A percentile compares a stretch with the other conserved stretches of the same genome.
phyloP scores from a whole-genome alignment of 1,284 basidiomycete genomes.

The Cutaneotrichosporon sp. region DNA sequence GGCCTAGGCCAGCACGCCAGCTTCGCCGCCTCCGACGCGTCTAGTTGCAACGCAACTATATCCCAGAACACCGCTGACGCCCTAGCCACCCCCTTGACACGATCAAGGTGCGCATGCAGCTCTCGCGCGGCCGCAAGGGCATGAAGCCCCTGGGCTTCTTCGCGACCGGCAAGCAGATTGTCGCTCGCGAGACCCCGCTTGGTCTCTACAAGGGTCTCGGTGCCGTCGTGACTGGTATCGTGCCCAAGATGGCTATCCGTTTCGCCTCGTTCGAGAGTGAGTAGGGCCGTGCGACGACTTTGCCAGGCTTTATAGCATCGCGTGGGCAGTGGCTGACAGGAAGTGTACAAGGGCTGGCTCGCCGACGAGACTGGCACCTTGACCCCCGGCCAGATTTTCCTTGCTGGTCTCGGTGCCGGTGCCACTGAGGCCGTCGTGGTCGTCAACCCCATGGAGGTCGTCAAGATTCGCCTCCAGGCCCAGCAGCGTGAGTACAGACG shows the following conservation, averaged over 20 bases:
- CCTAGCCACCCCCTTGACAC: slow-evolving; percentile 70
- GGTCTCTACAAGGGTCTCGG: slow-evolving; percentile 98
- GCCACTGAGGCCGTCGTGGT: slow-evolving; percentile 90
- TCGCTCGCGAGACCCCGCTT: slow-evolving; percentile 84
- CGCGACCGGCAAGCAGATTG: slow-evolving; percentile 85
- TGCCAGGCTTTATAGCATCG: too few relatives aligned
- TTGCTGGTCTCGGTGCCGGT: slow-evolving; percentile 92
- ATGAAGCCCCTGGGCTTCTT: slow-evolving; percentile 82
- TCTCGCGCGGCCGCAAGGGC: slow-evolving; percentile 68
- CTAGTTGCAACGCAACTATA: too few relatives aligned
- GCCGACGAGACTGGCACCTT: slow-evolving; percentile 48
- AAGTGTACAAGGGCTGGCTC: slow-evolving; percentile 75
- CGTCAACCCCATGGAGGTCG: slow-evolving; percentile 98
- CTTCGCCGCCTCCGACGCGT: neutral
- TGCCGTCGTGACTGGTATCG: slow-evolving; percentile 94
- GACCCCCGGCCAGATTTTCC: slow-evolving; percentile 36
- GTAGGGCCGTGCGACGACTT: slow-evolving; percentile 19
- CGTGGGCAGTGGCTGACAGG: neutral
- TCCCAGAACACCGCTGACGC: too few relatives aligned
- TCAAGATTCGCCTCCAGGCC: slow-evolving; percentile 97
- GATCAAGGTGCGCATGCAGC: slow-evolving; percentile 98
- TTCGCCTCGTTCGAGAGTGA: slow-evolving; percentile 89
- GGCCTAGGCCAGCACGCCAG: neutral
- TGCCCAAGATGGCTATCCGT: slow-evolving; percentile 99
- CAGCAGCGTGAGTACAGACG: slow-evolving; percentile 60